Evolutionary conservation across 139 green algal genomes (phyloP).

Genomic region (Tetraselmis striata): DNA sequence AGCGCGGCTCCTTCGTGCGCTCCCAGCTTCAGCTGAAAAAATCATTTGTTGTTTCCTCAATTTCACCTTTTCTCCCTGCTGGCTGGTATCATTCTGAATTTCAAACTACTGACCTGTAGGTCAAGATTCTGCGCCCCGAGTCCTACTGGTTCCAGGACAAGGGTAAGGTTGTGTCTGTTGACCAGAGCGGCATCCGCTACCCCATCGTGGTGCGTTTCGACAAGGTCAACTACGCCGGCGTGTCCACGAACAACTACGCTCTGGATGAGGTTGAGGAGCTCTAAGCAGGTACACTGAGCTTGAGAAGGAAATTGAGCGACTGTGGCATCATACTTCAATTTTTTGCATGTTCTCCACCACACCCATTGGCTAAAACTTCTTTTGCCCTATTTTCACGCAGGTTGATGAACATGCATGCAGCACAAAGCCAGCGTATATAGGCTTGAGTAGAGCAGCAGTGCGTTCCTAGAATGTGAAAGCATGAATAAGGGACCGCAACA

Average conservation of each 20-base stretch:
- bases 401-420: no score
- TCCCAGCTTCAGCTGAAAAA: background rate
- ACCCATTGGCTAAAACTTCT: no score
- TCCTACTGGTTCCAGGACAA: slow-evolving; percentile 98
- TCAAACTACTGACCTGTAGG: slow-evolving; percentile 59
- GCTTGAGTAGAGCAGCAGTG: background rate
- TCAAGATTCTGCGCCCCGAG: slow-evolving; percentile 94
- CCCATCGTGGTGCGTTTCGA: slow-evolving; percentile 96
- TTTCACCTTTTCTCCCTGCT: no score
- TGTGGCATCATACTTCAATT: no score
- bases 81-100: no score
- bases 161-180: slow-evolving; percentile 97
- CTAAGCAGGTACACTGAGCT: slow-evolving; percentile 11
- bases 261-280: slow-evolving; percentile 80
- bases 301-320: no score
- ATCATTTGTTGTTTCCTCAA: no score
- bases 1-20: slow-evolving; percentile 66
- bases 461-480: background rate
- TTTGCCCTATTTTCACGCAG: no score
- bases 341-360: no score
- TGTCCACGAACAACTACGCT: slow-evolving; percentile 97
- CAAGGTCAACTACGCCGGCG: slow-evolving; percentile 95
- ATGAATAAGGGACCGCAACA: background rate
- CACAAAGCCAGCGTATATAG: background rate
- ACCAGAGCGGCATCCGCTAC: slow-evolving; percentile 95